phyloP scores from a whole-genome alignment of 2,329 filamentous ascomycete genomes.

The Chrysoporthe deuterocubensis region DNA sequence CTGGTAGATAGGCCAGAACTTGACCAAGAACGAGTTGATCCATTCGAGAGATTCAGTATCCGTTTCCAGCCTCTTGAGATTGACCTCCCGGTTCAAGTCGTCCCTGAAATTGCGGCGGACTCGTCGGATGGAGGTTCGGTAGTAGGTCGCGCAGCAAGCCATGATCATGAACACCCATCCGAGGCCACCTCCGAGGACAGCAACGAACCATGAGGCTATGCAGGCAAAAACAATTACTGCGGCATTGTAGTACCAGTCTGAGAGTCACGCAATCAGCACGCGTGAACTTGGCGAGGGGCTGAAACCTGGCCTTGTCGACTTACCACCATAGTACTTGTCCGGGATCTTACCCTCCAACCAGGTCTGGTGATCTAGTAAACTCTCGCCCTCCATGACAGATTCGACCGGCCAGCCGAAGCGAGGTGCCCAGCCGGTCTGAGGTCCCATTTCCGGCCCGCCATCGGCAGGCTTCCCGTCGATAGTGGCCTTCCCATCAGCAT shows the following conservation, averaged over 20 bases:
- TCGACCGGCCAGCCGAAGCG: slow-evolving; percentile 75
- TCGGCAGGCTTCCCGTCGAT: slow-evolving; percentile 57
- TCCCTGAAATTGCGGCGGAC: slow-evolving; percentile 96
- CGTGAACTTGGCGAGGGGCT: background rate
- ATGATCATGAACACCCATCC: slow-evolving; percentile 94
- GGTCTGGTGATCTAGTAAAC: slow-evolving; percentile 84
- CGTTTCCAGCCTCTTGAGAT: slow-evolving; percentile 83
- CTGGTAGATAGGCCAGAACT: slow-evolving; percentile 99
- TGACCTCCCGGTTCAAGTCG: slow-evolving; percentile 83
- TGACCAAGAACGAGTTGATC: slow-evolving; percentile 98
- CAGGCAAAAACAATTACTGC: slow-evolving; percentile 94
- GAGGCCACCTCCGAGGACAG: slow-evolving; percentile 85
- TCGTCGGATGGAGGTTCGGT: slow-evolving; percentile 90
- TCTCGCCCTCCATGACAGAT: slow-evolving; percentile 62
- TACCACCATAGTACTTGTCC: slow-evolving; percentile 89
- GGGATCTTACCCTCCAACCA: slow-evolving; percentile 82
- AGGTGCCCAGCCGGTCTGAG: slow-evolving; percentile 83
- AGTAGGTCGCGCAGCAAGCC: slow-evolving; percentile 91
- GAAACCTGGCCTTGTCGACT: slow-evolving; percentile 32
- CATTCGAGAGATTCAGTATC: slow-evolving; percentile 94
- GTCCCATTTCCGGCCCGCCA: slow-evolving; percentile 58
- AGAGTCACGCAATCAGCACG: slow-evolving; percentile 16
- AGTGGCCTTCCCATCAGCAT: slow-evolving; percentile 52
- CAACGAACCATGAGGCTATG: slow-evolving; percentile 86
- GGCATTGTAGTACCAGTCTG: slow-evolving; percentile 98